A percentile compares a stretch with the other conserved stretches of the same genome.
Conservation (phyloP, 345 rosid genomes). For the Salix caprea region DNA sequence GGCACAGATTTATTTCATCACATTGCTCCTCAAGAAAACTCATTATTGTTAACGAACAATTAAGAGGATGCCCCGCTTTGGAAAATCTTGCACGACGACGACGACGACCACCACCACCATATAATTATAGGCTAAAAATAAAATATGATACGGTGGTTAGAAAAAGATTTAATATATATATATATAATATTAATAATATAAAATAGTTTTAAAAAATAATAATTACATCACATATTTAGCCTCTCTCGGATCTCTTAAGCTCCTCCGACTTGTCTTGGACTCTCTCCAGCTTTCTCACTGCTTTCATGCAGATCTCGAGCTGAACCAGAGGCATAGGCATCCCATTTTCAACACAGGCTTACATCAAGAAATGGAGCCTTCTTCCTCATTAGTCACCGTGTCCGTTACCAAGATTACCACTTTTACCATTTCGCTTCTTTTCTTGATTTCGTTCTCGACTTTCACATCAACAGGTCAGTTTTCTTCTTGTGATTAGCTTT, state of each 20-base stretch:
- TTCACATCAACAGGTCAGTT: constrained; percentile 61
- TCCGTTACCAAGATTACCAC: constrained; percentile 38
- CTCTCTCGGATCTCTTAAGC: not conserved
- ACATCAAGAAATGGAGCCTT: constrained; percentile 47
- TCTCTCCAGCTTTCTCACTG: not conserved
- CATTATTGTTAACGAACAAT: too few relatives aligned
- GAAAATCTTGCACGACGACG: too few relatives aligned
- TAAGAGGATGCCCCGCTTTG: too few relatives aligned
- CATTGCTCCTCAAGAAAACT: too few relatives aligned
- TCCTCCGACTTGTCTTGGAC: not conserved
- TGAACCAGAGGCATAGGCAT: not conserved
- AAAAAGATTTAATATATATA: too few relatives aligned
- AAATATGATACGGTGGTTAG: too few relatives aligned
- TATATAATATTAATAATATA: too few relatives aligned
- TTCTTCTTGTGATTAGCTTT: constrained; percentile 1
- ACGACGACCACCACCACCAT: too few relatives aligned
- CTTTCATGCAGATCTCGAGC: constrained; percentile 37
- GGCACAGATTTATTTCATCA: too few relatives aligned
- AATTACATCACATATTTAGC: too few relatives aligned
- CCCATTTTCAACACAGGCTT: not conserved
- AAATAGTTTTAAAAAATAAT: too few relatives aligned
- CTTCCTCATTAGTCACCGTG: constrained; percentile 29
- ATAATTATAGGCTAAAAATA: too few relatives aligned
- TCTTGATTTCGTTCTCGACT: constrained; percentile 56
- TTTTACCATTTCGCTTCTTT: constrained; percentile 28